Base-by-base conservation (phyloP, 2,329 filamentous ascomycete species). In the Penicillium sp. region DNA sequence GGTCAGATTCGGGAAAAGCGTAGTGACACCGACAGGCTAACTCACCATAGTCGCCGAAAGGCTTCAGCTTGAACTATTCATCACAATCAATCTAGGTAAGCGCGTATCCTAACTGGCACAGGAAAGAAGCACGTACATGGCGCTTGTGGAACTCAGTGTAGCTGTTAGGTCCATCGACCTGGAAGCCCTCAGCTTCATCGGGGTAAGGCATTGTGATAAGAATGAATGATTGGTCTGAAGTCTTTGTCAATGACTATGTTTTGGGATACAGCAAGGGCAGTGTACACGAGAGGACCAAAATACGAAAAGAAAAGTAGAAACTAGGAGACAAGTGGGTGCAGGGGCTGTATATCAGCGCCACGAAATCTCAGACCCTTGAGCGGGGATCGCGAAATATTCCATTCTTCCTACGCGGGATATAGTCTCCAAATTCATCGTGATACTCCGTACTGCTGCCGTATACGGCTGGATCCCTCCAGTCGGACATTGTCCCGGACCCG, bases 61-160 rank as follows among this genome's bases (percentile, higher is more conserved):
- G 85, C 75, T 94, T 93, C 51, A 90, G 82, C 60, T 83, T 79
- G 75, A 88, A 88, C 75, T 90, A 69, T 41, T 51, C 13, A 28
- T 21, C 33, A 40, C n/a, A 28, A 41, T n/a, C 19, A 34, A 39
- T 17, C n/a, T 21, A 28, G 4, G 19, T 47, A 6, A 53, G 37
- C 40, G 26, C 15, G 37, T 24, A 21, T 19, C 12, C 22, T 10
- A 37, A 22, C 12, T 21, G 5, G 28, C 34, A 19, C 41, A 28
- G 24, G 22, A n/a, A 21, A 19, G 35, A 3, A 38, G 8, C 21
- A 62, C 69, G 52, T 61, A 80, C 77, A 57, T 75, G 72, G 64
- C 77, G 69, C 66, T 78, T 79, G 60, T 76, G 73, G 67, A 82
- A 82, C 19, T 74, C 68, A 54, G 71, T 77, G 72, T 76, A 81